Conservation (phyloP, 140 eudicot genomes). For the Flaveria floridana region DNA sequence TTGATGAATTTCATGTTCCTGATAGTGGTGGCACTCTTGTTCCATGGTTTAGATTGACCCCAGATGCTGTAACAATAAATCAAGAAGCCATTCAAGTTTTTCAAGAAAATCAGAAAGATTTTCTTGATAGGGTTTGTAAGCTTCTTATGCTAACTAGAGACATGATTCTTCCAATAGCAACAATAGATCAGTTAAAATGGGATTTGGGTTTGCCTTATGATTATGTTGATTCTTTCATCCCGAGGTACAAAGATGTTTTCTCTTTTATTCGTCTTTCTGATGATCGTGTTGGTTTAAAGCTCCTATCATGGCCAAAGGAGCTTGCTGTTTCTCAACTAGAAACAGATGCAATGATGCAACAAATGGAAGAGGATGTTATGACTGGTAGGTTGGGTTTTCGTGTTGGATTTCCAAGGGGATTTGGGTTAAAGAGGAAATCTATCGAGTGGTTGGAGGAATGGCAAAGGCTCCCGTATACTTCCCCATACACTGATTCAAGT, state of each 20-base stretch:
- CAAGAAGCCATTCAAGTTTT: conserved; percentile 38
- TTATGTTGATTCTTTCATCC: conserved; percentile 47
- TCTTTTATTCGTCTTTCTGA: conserved; percentile 51
- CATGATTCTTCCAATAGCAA: conserved; percentile 58
- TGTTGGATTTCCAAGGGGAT: conserved; percentile 79
- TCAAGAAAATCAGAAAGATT: conserved; percentile 45
- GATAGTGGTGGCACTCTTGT: conserved; percentile 78
- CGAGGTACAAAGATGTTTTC: conserved; percentile 45
- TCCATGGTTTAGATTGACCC: conserved; percentile 66
- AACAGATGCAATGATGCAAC: conserved; percentile 27
- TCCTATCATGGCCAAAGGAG: conserved; percentile 45
- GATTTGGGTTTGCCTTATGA: conserved; percentile 81
- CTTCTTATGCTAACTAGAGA: conserved; percentile 70
- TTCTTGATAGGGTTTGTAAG: conserved; percentile 61
- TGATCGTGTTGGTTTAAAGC: conserved; percentile 66
- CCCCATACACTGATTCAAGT: conserved; percentile 68
- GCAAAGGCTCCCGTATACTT: conserved; percentile 81
- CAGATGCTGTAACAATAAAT: conserved; percentile 43
- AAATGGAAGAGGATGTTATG: conserved; percentile 24
- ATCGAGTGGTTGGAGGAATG: conserved; percentile 79
- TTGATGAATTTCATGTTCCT: conserved; percentile 57
- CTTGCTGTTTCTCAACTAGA: conserved; percentile 68
- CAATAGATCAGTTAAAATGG: conserved; percentile 85
- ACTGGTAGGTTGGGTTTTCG: conserved; percentile 54
- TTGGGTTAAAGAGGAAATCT: conserved; percentile 69